Conservation (phyloP, 306 rosid species). For the Ormosia emarginata region DNA sequence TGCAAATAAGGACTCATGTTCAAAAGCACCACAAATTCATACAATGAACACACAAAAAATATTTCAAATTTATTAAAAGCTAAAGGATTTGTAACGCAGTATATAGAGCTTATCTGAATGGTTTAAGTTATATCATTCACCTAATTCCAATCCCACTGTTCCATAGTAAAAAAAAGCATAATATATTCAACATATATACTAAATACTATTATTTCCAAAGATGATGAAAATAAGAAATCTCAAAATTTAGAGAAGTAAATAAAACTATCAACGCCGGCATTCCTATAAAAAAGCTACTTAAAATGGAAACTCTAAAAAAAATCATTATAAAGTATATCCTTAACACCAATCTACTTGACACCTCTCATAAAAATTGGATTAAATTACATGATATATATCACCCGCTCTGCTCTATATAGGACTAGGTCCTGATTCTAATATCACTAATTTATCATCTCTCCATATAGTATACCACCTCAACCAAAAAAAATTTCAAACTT, state of each 20-base stretch:
- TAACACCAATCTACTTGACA: constrained; percentile 4
- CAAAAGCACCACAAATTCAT: neutral
- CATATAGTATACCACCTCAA: neutral
- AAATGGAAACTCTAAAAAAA: neutral
- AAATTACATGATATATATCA: constrained; percentile 2
- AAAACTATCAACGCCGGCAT: neutral
- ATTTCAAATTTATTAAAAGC: neutral
- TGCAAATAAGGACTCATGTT: constrained; percentile 3
- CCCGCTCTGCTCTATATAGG: neutral
- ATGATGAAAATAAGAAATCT: constrained; percentile 4
- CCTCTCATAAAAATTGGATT: neutral
- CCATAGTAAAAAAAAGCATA: neutral
- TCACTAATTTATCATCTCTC: neutral
- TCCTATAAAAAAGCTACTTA: constrained; percentile 8
- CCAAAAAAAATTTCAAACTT: neutral
- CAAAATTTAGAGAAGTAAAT: neutral
- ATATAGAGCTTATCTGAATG: neutral
- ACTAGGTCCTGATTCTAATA: neutral
- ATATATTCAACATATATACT: constrained; percentile 6
- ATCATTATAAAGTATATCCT: neutral
- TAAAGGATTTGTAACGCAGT: neutral
- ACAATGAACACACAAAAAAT: neutral
- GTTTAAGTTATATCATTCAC: neutral
- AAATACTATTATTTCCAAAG: constrained; percentile 3
- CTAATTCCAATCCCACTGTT: neutral